Conservation (phyloP, 2,329 filamentous ascomycete genomes). For the Biscogniauxia mediterranea region DNA sequence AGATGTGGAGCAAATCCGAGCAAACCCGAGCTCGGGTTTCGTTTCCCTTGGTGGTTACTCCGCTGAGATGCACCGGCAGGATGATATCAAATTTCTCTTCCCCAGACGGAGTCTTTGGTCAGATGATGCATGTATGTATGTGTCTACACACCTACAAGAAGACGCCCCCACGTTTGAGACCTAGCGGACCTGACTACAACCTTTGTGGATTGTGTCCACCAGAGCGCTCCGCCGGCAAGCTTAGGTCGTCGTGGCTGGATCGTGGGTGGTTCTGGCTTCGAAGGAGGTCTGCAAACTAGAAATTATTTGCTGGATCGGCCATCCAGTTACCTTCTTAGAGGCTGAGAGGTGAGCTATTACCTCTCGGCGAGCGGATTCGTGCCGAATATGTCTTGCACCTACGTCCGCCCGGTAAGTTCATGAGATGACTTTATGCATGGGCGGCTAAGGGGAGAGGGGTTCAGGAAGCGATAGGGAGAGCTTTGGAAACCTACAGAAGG, state of each 20-base stretch:
- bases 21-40: constrained; percentile 34
- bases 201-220: background rate
- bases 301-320: constrained; percentile 39
- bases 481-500: constrained; percentile 38
- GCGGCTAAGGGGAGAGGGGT: background rate
- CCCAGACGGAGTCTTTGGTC: background rate
- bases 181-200: background rate
- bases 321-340: constrained; percentile 36
- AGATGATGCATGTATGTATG: background rate
- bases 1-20: background rate
- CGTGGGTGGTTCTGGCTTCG: constrained; percentile 7
- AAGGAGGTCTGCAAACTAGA: constrained; percentile 30
- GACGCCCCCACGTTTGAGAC: too few species aligned
- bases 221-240: background rate
- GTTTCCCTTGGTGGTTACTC: constrained; percentile 6
- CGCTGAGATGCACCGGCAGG: too few species aligned
- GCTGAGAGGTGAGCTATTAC: constrained; percentile 33
- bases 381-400: constrained; percentile 34
- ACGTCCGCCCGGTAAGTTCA: constrained; percentile 2
- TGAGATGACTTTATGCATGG: too few species aligned
- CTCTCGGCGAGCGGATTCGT: constrained; percentile 30
- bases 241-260: too few species aligned
- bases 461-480: background rate
- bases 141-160: too few species aligned
- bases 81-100: background rate